Conservation (phyloP, 2,329 filamentous ascomycete species). For the Alternaria atra region DNA sequence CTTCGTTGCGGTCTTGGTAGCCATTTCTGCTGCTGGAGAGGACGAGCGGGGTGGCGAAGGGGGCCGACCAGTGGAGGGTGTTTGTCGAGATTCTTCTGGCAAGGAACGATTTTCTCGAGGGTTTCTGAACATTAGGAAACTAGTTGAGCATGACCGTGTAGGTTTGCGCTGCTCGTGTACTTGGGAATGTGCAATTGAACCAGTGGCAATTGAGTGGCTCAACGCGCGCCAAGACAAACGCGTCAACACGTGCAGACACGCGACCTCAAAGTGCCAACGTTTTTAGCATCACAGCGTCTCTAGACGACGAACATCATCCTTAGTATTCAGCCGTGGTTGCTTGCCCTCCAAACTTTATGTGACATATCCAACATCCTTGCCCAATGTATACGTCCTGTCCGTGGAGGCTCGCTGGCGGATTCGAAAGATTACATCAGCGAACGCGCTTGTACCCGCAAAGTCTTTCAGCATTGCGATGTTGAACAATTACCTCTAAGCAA, state of each 20-base stretch:
- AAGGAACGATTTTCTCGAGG: constrained; percentile 58
- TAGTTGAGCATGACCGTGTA: not conserved
- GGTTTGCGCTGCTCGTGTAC: not conserved
- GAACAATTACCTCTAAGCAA: not conserved
- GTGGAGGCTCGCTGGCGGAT: not conserved
- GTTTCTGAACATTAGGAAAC: constrained; percentile 62
- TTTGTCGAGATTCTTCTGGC: constrained; percentile 44
- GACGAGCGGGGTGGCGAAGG: constrained; percentile 59
- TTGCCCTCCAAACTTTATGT: not conserved
- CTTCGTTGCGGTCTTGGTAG: constrained; percentile 35
- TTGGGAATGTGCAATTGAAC: not conserved
- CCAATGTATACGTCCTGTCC: not conserved
- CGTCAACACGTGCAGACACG: constrained; percentile 14
- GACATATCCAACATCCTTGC: too few relatives aligned
- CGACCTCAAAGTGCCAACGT: not conserved
- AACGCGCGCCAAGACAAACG: constrained; percentile 18
- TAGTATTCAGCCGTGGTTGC: not conserved
- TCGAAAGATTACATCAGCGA: not conserved
- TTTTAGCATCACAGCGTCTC: not conserved
- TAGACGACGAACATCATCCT: not conserved
- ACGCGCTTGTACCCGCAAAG: not conserved
- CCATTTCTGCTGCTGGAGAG: constrained; percentile 27
- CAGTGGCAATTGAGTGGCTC: constrained; percentile 6
- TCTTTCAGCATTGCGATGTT: not conserved
- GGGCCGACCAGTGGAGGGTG: constrained; percentile 60